Evolutionary conservation across 163 green algal genomes (phyloP).

Genomic region (Chlorella variabilis): DNA sequence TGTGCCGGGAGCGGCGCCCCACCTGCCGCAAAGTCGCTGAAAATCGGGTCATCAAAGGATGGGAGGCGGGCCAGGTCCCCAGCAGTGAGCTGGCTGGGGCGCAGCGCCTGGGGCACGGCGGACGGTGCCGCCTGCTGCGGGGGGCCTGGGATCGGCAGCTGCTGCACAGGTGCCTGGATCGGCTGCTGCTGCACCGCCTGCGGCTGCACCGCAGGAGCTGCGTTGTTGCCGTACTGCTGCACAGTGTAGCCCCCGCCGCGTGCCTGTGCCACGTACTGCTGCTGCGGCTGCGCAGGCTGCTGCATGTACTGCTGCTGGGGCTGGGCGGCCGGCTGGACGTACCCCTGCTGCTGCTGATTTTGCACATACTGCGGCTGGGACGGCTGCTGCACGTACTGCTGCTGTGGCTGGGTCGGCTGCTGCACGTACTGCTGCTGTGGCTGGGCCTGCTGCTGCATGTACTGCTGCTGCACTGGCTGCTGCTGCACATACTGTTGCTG

Average conservation of each 20-base stretch:
- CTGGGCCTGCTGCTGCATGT: background rate
- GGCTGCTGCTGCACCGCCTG: conserved; percentile 3
- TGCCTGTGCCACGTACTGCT: background rate
- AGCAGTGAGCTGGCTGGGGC: background rate
- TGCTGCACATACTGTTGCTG: background rate
- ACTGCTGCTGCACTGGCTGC: background rate
- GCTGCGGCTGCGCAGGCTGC: background rate
- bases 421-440: conserved; percentile 31
- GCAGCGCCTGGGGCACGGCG: background rate
- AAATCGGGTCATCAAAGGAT: conserved; percentile 21
- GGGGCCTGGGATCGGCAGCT: background rate
- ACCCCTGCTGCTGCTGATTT: background rate
- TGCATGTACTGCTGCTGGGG: background rate
- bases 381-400: conserved; percentile 18
- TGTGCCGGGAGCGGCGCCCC: too few relatives aligned
- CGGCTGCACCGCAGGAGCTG: background rate
- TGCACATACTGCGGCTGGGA: background rate
- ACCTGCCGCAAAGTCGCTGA: conserved; percentile 12
- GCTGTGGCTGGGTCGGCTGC: conserved; percentile 31
- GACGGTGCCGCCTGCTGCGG: background rate
- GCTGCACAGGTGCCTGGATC: background rate
- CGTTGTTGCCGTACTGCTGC: background rate
- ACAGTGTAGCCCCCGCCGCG: background rate
- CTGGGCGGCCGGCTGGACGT: too few relatives aligned
- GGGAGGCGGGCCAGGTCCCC: conserved; percentile 1